A percentile compares a stretch with the other conserved stretches of the same genome.
Evolutionary conservation across 495 filamentous ascomycete genomes (phyloP).

Genomic region (Aspergillus homomorphus): DNA sequence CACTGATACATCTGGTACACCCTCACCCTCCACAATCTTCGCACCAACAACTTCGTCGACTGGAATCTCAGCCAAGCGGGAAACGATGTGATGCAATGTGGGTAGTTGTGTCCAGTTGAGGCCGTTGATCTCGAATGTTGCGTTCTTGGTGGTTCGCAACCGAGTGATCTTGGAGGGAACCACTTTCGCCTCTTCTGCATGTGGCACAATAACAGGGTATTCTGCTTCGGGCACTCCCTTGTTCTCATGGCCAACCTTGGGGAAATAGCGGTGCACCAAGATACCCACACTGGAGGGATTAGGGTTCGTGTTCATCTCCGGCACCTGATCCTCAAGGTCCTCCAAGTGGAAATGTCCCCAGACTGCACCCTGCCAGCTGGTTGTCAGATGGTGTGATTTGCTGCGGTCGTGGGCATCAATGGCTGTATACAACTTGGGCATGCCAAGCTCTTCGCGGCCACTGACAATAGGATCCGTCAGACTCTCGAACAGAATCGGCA

Average conservation of each 20-base stretch:
- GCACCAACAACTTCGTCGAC: conserved; percentile 50
- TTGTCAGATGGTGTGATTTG: conserved; percentile 36
- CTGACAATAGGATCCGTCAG: conserved; percentile 52
- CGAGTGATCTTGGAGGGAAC: conserved; percentile 32
- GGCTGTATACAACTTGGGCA: conserved; percentile 53
- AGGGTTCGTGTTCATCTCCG: conserved; percentile 15
- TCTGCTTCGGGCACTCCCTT: conserved; percentile 45
- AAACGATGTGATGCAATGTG: conserved; percentile 53
- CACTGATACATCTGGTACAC: conserved; percentile 46
- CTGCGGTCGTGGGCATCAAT: conserved; percentile 41
- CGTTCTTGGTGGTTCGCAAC: conserved; percentile 35
- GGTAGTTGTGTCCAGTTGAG: conserved; percentile 50
- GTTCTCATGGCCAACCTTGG: conserved; percentile 37
- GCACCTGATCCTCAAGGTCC: conserved; percentile 35
- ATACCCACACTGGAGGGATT: conserved; percentile 37
- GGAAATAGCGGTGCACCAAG: conserved; percentile 47
- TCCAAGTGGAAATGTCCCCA: conserved; percentile 43
- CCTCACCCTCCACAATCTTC: conserved; percentile 48
- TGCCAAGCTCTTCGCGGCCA: conserved; percentile 54
- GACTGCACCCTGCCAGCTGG: conserved; percentile 46
- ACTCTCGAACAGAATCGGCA: conserved; percentile 54
- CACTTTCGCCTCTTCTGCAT: conserved; percentile 33
- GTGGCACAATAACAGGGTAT: conserved; percentile 44
- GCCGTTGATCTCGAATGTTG: conserved; percentile 41
- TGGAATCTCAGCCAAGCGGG: conserved; percentile 49